Evolutionary conservation across 2,329 filamentous ascomycete species (phyloP).

Genomic region (Cladosporium sp.): DNA sequence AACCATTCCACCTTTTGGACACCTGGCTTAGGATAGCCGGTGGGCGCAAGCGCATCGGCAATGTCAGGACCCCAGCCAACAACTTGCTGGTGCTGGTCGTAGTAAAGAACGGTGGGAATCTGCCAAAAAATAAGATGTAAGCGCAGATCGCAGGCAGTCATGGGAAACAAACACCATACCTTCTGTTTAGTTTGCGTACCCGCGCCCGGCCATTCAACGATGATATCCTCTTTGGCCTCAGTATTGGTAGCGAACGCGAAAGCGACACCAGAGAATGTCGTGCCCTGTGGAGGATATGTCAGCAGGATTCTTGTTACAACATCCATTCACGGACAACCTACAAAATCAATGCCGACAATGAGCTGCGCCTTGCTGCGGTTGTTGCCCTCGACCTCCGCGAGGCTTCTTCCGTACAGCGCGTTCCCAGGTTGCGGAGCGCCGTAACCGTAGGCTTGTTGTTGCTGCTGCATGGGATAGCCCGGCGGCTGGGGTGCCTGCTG

Average conservation of each 20-base stretch:
- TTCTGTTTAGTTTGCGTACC: conserved; percentile 99
- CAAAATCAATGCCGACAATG: conserved; percentile 98
- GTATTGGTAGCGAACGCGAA: conserved; percentile 93
- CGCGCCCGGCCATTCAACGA: conserved; percentile 96
- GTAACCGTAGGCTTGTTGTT: conserved; percentile 12
- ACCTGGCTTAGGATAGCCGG: conserved; percentile 93
- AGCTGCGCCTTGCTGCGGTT: conserved; percentile 91
- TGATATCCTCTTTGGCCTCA: conserved; percentile 96
- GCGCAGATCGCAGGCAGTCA: background rate
- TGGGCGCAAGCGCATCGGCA: conserved; percentile 90
- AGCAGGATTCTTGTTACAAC: conserved; percentile 6
- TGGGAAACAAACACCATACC: conserved; percentile 47
- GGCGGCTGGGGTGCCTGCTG: conserved; percentile 27
- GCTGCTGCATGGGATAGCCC: conserved; percentile 35
- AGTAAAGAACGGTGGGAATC: conserved; percentile 99
- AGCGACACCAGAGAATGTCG: conserved; percentile 94
- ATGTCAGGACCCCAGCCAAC: conserved; percentile 99
- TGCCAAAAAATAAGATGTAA: conserved; percentile 34
- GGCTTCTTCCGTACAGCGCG: conserved; percentile 17
- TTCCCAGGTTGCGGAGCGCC: conserved; percentile 15
- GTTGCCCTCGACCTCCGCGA: conserved; percentile 73
- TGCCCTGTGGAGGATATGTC: conserved; percentile 61
- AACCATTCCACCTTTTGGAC: conserved; percentile 99
- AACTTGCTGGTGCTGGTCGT: conserved; percentile 98
- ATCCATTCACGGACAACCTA: conserved; percentile 42